Conservation (phyloP, 192 early-diverging fungal species). For the Coemansia guatemalensis region DNA sequence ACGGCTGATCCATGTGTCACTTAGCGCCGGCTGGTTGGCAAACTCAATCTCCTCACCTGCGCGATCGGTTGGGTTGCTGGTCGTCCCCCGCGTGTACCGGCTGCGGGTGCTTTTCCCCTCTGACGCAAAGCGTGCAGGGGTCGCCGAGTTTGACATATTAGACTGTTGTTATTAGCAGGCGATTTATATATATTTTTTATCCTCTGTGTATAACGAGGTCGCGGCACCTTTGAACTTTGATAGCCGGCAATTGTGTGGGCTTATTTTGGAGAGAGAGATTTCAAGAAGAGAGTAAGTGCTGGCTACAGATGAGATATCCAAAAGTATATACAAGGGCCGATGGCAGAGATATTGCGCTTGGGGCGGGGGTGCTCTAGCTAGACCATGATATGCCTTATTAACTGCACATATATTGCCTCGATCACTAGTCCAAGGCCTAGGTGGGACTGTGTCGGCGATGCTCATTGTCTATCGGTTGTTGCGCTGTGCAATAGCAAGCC, state of each 20-base stretch:
- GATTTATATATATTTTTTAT: neutral
- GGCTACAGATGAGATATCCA: neutral
- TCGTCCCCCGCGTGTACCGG: conserved; percentile 16
- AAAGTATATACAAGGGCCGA: neutral
- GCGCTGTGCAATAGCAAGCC: neutral
- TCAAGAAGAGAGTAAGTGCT: neutral
- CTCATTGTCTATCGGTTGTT: neutral
- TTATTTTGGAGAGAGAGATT: too few relatives aligned
- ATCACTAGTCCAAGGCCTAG: neutral
- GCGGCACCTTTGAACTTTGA: too few relatives aligned
- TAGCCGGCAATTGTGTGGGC: too few relatives aligned
- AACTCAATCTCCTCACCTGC: conserved; percentile 53
- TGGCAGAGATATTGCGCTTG: neutral
- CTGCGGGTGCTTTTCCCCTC: conserved; percentile 10
- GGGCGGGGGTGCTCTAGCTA: neutral
- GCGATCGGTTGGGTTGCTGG: conserved; percentile 17
- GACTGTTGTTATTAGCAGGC: neutral
- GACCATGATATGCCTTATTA: neutral
- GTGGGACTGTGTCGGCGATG: neutral
- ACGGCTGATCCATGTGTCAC: conserved; percentile 39
- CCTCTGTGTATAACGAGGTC: too few relatives aligned
- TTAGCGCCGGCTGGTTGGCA: conserved; percentile 32
- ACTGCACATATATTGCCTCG: neutral
- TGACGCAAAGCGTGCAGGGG: conserved; percentile 13
- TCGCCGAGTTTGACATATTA: conserved; percentile 16